Evolutionary conservation across 2,329 filamentous ascomycete genomes (phyloP), one percentile per base, ranked within the genome.

Genomic region (Zymoseptoria brevis): DNA sequence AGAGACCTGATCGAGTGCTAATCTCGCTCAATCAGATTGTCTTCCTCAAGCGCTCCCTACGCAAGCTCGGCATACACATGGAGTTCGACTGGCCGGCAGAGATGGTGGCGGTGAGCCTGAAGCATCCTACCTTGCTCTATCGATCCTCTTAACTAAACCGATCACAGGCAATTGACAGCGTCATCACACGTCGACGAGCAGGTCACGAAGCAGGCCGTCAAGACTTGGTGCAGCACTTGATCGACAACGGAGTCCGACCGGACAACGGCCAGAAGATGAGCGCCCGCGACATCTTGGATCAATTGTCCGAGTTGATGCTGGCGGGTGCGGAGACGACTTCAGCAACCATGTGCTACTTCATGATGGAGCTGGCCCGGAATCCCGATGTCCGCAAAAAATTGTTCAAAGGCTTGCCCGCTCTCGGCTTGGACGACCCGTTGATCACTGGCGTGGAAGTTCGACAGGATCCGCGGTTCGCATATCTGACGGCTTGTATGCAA

Each of bases 71-170:
- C 1, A 51, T 54, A 13, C 21, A 60, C 45, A 16, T 60, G 19
- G 35, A 60, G 22, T 60, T 60, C 29, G 58, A 60, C 48, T 60
- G 58, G 58, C 58, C 58, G n/a, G 50, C 30, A 30, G 54, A 56
- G 19, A 60, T 60, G 58, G 41, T 26, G 13, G 13, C 35, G 13
- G 35, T 45, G 22, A 21, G 54, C 6, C 24, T 21, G 29, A 6
- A 24, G 13, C 19, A 5, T 11, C 7, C 29, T 8, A 4, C 13
- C 8, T n/a, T 19, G 13, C 13, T 6, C 1, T 3, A 11, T 21
- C 19, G n/a, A 30, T 16, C 4, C 22, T 5, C 2, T 2, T 9
- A 21, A 35, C 19, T 26, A 54, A 29, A 2, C 16, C 5, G 3
- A 24, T 54, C 22, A 58, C 35, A 30, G n/a, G 58, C 54, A 53